A percentile compares a stretch with the other conserved stretches of the same genome.
Evolutionary conservation across 345 rosid species (phyloP).

Genomic region (Aethionema arabicum): DNA sequence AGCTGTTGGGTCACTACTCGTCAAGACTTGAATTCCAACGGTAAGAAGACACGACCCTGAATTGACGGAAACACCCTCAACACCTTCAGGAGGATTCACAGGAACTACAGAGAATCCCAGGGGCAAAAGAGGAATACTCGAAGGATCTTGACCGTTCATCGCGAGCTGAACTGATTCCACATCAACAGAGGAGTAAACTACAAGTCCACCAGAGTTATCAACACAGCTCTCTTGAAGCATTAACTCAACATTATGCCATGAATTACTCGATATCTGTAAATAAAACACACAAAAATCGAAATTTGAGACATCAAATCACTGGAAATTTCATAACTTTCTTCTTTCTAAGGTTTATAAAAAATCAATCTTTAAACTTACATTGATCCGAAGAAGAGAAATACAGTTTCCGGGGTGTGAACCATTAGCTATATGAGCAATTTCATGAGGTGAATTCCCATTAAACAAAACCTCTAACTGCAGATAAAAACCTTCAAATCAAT

Average conservation of each 20-base stretch:
- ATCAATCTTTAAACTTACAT: slow-evolving; percentile 42
- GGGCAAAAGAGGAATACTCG: slow-evolving; percentile 74
- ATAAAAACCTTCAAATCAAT: background rate
- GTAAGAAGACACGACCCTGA: slow-evolving; percentile 59
- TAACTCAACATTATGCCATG: slow-evolving; percentile 80
- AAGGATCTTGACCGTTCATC: slow-evolving; percentile 80
- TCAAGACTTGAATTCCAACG: slow-evolving; percentile 78
- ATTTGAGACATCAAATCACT: no score
- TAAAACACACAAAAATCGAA: background rate
- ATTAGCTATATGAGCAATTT: slow-evolving; percentile 91
- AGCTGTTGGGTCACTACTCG: slow-evolving; percentile 63
- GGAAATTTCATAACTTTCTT: no score
- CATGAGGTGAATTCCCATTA: slow-evolving; percentile 83
- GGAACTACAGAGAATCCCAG: slow-evolving; percentile 73
- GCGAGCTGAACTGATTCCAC: slow-evolving; percentile 70
- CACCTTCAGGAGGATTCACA: slow-evolving; percentile 11
- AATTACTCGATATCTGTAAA: slow-evolving; percentile 73
- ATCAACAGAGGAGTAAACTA: slow-evolving; percentile 72
- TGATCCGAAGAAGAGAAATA: slow-evolving; percentile 91
- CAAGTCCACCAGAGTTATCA: slow-evolving; percentile 73
- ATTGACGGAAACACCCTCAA: slow-evolving; percentile 33
- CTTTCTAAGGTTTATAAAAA: no score
- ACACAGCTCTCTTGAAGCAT: slow-evolving; percentile 91
- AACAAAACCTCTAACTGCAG: slow-evolving; percentile 67
- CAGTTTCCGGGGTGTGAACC: slow-evolving; percentile 95